Base-by-base conservation (phyloP, 805 yeast species). In the Jamesozyma jinghongensis region DNA sequence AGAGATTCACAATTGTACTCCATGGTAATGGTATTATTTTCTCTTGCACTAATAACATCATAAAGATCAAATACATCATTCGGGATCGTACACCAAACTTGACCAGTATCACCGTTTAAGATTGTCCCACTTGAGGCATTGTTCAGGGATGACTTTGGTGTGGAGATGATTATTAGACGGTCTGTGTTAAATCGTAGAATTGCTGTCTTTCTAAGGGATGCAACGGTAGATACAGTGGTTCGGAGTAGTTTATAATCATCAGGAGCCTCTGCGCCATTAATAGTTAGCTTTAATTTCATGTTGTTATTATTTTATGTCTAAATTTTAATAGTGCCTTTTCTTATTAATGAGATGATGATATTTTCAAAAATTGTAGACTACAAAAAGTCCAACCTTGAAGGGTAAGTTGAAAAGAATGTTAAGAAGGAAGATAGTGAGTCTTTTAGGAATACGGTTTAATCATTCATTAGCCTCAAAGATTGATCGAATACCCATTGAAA, bases 401-500 rank as follows among this genome's bases (percentile, higher is more conserved):
- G 32, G 13, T 3, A 29, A 29, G n/a, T 7, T 29, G 14, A 16
- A 29, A 29, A 29, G 12, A 14, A 32, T 38, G 40, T 11, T 38
- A 27, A 29, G 28, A 19, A 38, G 19, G 16, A 19, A 30, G 27
- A 5, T 18, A 12, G 16, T 12, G n/a, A 28, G 18, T 13, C 10
- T 25, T 19, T 38, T 13, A 18, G 32, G 20, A 32, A 14, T 13
- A 18, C 34, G 37, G 25, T 32, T 14, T 6, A 36, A 40, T 16
- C 40, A 36, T 7, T 32, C 43, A 11, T 26, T 53, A n/a, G 77
- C 75, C 50, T 74, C 70, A 35, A 66, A 94, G 46, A 79, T 92
- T 43, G 68, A 74, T n/a, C 70, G 70, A 34, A 86, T 90, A 30
- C 97, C 97, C 4, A 71, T 84, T 19, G 81, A 79, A 43, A 75